Evolutionary conservation across 2,329 filamentous ascomycete species (phyloP).

Genomic region (Geosmithia putterillii): DNA sequence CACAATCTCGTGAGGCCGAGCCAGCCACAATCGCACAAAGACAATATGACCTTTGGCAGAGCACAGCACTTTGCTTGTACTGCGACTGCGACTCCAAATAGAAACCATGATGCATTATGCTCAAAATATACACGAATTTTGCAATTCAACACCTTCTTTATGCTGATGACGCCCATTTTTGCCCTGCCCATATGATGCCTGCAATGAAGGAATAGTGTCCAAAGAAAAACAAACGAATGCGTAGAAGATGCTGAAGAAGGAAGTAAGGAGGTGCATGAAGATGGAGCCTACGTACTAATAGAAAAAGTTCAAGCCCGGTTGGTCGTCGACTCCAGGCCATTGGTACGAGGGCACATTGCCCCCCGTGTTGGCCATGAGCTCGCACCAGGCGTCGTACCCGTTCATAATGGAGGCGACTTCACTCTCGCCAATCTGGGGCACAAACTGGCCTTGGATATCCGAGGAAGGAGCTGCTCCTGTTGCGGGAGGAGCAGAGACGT

Average conservation of each 20-base stretch:
- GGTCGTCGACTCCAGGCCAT: constrained; percentile 4
- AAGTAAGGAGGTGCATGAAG: neutral
- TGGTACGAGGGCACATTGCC: constrained; percentile 6
- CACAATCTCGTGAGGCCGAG: neutral
- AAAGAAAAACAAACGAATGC: neutral
- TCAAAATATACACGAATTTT: neutral
- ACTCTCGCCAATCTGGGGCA: constrained; percentile 5
- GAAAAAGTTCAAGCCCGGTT: constrained; percentile 1
- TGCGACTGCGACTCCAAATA: too few relatives aligned
- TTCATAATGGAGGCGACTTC: constrained; percentile 8
- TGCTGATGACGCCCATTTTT: neutral
- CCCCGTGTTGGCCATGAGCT: constrained; percentile 7
- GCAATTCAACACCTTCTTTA: neutral
- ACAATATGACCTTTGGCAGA: too few relatives aligned
- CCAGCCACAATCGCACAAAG: too few relatives aligned
- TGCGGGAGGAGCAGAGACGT: neutral
- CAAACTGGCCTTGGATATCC: constrained; percentile 1
- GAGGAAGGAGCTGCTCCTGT: too few relatives aligned
- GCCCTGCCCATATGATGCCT: neutral
- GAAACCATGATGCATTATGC: neutral
- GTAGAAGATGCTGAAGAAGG: neutral
- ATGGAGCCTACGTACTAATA: too few relatives aligned
- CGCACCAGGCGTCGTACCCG: constrained; percentile 8
- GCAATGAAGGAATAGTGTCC: too few relatives aligned
- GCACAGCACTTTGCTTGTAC: too few relatives aligned